phyloP scores from a whole-genome alignment of 169 alveolate genomes.

The Plasmodium knowlesi region DNA sequence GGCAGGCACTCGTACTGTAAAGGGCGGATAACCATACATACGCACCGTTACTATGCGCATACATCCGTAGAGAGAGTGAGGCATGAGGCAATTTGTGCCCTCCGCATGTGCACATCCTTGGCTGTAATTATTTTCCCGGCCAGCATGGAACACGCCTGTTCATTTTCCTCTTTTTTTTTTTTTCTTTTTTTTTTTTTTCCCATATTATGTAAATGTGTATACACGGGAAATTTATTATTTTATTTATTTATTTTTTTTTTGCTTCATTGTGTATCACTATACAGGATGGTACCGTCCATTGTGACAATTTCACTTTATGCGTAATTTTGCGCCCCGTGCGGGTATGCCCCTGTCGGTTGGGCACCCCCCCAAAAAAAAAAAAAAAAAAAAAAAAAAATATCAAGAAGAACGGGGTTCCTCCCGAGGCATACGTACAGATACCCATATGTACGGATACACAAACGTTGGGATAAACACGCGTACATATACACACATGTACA shows the following conservation, averaged over 20 bases:
- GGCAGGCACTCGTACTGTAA: neutral
- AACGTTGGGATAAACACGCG: neutral
- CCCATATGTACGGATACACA: neutral
- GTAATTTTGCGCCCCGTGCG: neutral
- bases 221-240: neutral
- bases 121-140: neutral
- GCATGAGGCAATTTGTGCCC: neutral
- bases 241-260: no score
- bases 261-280: neutral
- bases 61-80: neutral
- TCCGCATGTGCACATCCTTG: neutral
- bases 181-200: neutral
- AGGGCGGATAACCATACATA: neutral
- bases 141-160: neutral
- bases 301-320: neutral
- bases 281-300: neutral
- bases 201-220: neutral
- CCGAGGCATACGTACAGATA: neutral
- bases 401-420: neutral
- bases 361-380: neutral
- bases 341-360: neutral
- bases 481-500: neutral
- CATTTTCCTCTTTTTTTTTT: neutral
- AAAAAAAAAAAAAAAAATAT: neutral
- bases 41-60: neutral